These are phyloP conservation scores for Elsinoe necatrix DNA, from an alignment of 2,329 filamentous ascomycete genomes.

Conservation along the genomic window DNA sequence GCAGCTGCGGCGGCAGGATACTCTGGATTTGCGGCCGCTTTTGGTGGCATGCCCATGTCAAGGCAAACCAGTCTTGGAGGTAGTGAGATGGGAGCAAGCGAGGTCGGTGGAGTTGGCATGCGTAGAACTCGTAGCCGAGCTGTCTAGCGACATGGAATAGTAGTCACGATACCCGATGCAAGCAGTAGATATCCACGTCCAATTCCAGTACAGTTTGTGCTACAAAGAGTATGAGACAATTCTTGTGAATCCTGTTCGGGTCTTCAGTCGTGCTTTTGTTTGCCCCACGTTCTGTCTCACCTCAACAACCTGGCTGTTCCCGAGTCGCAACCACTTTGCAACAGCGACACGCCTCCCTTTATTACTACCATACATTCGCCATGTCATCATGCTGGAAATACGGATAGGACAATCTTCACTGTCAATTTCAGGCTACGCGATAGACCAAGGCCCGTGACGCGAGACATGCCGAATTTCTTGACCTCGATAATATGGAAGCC, in stretches of 20 bases:
- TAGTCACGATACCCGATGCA: neutral
- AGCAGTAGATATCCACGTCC: too few relatives aligned
- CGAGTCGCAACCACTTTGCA: neutral
- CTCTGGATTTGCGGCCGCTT: slow-evolving; percentile 21
- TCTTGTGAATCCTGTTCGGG: neutral
- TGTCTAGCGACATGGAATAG: neutral
- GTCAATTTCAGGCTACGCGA: neutral
- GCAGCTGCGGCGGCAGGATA: slow-evolving; percentile 20
- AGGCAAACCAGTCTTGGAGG: slow-evolving; percentile 22
- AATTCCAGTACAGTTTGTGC: neutral
- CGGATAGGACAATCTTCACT: neutral
- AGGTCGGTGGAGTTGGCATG: slow-evolving; percentile 19
- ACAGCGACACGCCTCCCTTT: neutral
- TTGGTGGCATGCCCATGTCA: slow-evolving; percentile 25
- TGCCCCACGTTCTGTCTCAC: slow-evolving; percentile 12
- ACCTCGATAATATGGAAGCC: slow-evolving; percentile 37
- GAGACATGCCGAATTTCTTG: neutral
- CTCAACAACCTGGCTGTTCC: slow-evolving; percentile 3
- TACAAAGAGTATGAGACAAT: neutral
- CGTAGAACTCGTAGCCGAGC: slow-evolving; percentile 16
- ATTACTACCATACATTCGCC: neutral
- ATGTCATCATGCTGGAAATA: neutral
- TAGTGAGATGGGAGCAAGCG: slow-evolving; percentile 20
- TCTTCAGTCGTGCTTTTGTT: neutral
- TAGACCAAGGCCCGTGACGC: neutral